These are phyloP conservation scores for Trichoderma semiorbis DNA, from an alignment of 2,329 filamentous ascomycete genomes.

Conservation along the genomic window DNA sequence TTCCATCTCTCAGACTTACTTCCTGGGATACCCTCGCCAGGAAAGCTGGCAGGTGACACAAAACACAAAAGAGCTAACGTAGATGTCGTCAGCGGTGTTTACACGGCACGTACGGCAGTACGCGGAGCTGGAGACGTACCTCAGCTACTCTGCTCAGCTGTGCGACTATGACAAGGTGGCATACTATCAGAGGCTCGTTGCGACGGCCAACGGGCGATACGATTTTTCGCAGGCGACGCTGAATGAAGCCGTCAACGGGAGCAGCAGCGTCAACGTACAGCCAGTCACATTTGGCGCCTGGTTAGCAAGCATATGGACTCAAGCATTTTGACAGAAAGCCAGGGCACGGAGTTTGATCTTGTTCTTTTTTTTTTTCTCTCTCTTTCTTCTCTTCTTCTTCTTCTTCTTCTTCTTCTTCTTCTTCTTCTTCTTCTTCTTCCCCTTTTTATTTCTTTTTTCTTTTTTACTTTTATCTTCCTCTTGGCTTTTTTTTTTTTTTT, in stretches of 20 bases:
- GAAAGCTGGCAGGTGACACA: slow-evolving; percentile 5
- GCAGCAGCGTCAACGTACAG: slow-evolving; percentile 39
- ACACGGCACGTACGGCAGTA: slow-evolving; percentile 38
- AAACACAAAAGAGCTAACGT: slow-evolving; percentile 1
- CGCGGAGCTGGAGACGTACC: slow-evolving; percentile 39
- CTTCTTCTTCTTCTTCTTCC: too few species aligned
- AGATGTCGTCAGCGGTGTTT: slow-evolving; percentile 36
- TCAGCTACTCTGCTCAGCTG: slow-evolving; percentile 43
- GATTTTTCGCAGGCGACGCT: slow-evolving; percentile 60
- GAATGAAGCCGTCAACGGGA: slow-evolving; percentile 46
- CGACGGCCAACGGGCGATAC: slow-evolving; percentile 66
- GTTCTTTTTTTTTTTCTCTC: neutral
- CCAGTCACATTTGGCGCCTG: slow-evolving; percentile 53
- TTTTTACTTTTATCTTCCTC: neutral
- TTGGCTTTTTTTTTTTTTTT: neutral
- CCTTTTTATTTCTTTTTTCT: neutral
- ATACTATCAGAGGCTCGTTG: slow-evolving; percentile 60
- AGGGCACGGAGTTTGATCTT: neutral
- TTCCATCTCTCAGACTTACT: neutral
- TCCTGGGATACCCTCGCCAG: neutral
- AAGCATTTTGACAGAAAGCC: slow-evolving; percentile 10
- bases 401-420: neutral
- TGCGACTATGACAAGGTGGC: slow-evolving; percentile 48
- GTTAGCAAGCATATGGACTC: slow-evolving; percentile 37
- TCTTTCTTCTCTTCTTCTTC: neutral